Conservation (phyloP, 352 stramenopile species). For the Pythium volutum region DNA sequence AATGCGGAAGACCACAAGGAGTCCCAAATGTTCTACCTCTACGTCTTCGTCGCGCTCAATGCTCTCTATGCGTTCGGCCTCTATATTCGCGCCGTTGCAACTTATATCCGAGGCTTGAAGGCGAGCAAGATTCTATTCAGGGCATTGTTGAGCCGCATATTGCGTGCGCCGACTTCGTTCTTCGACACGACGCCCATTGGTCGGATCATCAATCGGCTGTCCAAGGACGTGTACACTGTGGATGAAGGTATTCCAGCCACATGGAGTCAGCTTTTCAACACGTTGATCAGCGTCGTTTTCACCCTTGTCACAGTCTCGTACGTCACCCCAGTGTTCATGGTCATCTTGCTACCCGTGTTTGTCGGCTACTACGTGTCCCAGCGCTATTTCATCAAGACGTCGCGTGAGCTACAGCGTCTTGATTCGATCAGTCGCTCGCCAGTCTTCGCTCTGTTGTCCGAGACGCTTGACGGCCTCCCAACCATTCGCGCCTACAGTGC, state of each 20-base stretch:
- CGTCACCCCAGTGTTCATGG: slow-evolving; percentile 66
- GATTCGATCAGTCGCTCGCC: slow-evolving; percentile 92
- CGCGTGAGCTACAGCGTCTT: slow-evolving; percentile 93
- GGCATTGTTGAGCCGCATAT: slow-evolving; percentile 49
- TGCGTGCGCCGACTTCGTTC: slow-evolving; percentile 71
- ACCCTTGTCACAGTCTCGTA: slow-evolving; percentile 69
- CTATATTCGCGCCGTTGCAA: slow-evolving; percentile 54
- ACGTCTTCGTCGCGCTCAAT: slow-evolving; percentile 82
- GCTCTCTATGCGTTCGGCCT: slow-evolving; percentile 47
- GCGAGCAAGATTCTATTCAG: slow-evolving; percentile 63
- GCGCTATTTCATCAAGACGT: slow-evolving; percentile 93
- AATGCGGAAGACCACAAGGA: slow-evolving; percentile 45
- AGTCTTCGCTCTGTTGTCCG: slow-evolving; percentile 94
- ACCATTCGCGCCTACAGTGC: slow-evolving; percentile 90
- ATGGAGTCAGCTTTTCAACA: slow-evolving; percentile 69
- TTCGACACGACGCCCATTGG: slow-evolving; percentile 82
- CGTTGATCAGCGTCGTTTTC: slow-evolving; percentile 61
- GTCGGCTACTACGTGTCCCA: slow-evolving; percentile 66
- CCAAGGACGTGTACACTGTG: slow-evolving; percentile 77
- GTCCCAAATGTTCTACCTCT: slow-evolving; percentile 78
- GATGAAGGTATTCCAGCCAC: slow-evolving; percentile 69
- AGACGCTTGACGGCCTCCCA: slow-evolving; percentile 93
- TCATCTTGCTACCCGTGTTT: slow-evolving; percentile 68
- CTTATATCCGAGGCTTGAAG: slow-evolving; percentile 61
- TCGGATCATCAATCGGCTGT: slow-evolving; percentile 77